Evolutionary conservation across 441 rosid genomes (phyloP).

Genomic region (Populus hybrid): DNA sequence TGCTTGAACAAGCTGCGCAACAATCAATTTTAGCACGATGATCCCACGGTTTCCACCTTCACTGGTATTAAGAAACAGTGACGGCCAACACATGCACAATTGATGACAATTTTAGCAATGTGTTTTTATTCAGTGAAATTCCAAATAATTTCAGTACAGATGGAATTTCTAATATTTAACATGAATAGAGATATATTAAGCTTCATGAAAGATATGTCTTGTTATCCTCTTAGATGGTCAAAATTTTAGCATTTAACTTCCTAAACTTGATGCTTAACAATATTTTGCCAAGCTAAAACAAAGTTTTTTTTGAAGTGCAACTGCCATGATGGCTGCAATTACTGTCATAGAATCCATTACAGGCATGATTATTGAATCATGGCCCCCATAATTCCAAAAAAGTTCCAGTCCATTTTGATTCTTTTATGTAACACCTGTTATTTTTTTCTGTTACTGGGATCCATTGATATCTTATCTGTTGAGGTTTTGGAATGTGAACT

Average conservation of each 20-base stretch:
- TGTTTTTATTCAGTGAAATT: not conserved
- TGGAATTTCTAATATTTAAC: not conserved
- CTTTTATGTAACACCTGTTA: not conserved
- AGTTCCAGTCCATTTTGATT: not conserved
- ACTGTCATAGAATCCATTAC: not conserved
- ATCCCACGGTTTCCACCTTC: not conserved
- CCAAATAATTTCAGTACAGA: not conserved
- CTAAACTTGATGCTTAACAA: not conserved
- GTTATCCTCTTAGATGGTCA: not conserved
- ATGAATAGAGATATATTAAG: not conserved
- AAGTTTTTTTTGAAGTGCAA: not conserved
- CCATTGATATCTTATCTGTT: slow-evolving; percentile 9
- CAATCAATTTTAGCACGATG: not conserved
- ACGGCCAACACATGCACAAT: not conserved
- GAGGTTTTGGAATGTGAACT: slow-evolving; percentile 12
- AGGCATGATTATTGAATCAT: no score
- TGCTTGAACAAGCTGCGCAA: not conserved
- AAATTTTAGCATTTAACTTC: not conserved
- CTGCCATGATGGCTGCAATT: not conserved
- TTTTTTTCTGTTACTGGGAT: not conserved
- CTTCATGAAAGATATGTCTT: not conserved
- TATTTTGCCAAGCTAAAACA: not conserved
- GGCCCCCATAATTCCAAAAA: not conserved
- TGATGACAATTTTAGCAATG: not conserved
- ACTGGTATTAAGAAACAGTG: not conserved